Conservation (phyloP, 164 flowering plant genomes). For the Stephania japonica region DNA sequence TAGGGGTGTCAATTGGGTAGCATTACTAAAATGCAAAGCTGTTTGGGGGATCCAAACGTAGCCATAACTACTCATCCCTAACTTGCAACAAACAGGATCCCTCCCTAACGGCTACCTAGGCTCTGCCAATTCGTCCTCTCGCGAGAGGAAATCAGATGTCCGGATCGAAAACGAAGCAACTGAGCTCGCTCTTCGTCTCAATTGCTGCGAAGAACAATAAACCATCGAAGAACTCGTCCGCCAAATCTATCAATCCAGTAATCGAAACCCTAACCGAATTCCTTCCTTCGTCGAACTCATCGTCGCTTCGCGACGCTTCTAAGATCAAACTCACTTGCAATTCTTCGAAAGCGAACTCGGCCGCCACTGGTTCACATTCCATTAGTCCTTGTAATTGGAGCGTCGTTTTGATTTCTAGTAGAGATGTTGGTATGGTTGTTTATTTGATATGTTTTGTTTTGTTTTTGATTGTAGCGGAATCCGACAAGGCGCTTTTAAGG, state of each 20-base stretch:
- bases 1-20: too few species aligned
- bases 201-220: conserved; percentile 9
- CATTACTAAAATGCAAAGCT: too few species aligned
- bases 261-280: conserved; percentile 8
- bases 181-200: conserved; percentile 26
- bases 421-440: background rate
- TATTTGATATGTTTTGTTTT: background rate
- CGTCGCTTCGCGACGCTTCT: conserved; percentile 2
- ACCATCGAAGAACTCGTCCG: background rate
- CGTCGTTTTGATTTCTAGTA: background rate
- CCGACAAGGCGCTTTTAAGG: conserved; percentile 7
- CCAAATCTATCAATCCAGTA: conserved; percentile 2
- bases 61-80: too few species aligned
- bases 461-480: conserved; percentile 14
- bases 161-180: conserved; percentile 14
- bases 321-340: background rate
- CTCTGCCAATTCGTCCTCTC: too few species aligned
- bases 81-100: too few species aligned
- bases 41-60: too few species aligned
- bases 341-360: background rate
- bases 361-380: background rate
- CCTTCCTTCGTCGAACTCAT: conserved; percentile 13
- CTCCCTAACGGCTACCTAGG: too few species aligned
- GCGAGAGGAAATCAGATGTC: conserved; percentile 22
- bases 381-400: conserved; percentile 6